These are phyloP conservation scores for Ustilago loliicola DNA, from an alignment of 1,284 basidiomycete species.

Conservation along the genomic window DNA sequence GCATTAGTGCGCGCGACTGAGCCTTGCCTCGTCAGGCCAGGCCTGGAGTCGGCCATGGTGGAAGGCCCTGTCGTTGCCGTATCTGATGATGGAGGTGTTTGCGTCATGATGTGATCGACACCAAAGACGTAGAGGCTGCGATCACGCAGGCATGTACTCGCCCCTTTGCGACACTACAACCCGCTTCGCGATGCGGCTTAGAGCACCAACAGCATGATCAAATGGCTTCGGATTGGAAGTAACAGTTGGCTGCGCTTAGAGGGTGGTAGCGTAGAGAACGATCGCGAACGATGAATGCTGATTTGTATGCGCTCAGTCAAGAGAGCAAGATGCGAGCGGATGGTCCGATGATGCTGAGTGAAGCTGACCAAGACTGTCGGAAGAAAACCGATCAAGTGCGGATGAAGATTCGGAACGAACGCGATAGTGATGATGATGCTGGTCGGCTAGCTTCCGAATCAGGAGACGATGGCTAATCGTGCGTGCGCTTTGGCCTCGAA, in stretches of 20 bases:
- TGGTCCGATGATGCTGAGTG: constrained; percentile 3
- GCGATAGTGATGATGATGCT: background rate
- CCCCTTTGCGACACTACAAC: background rate
- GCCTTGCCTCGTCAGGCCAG: constrained; percentile 35
- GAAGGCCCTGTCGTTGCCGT: constrained; percentile 10
- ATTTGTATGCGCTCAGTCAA: background rate
- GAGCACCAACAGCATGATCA: constrained; percentile 5
- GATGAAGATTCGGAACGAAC: background rate
- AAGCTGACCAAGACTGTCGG: background rate
- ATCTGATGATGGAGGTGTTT: constrained; percentile 9
- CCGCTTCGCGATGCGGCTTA: background rate
- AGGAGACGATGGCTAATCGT: background rate
- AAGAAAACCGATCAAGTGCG: background rate
- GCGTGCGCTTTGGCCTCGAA: too few relatives aligned
- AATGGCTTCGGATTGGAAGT: background rate
- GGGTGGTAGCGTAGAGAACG: background rate
- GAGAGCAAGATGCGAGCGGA: background rate
- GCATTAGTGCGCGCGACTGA: constrained; percentile 54
- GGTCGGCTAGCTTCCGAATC: constrained; percentile 2
- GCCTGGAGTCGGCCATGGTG: constrained; percentile 13
- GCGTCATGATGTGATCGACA: constrained; percentile 15
- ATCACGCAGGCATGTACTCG: background rate
- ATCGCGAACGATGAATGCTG: too few relatives aligned
- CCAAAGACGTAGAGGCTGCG: background rate
- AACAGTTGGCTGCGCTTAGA: background rate